Percentiles rank a stretch among this genome's conserved stretches.
Evolutionary conservation across 2,329 filamentous ascomycete genomes (phyloP).

Genomic region (Scortechinia acanthostroma): DNA sequence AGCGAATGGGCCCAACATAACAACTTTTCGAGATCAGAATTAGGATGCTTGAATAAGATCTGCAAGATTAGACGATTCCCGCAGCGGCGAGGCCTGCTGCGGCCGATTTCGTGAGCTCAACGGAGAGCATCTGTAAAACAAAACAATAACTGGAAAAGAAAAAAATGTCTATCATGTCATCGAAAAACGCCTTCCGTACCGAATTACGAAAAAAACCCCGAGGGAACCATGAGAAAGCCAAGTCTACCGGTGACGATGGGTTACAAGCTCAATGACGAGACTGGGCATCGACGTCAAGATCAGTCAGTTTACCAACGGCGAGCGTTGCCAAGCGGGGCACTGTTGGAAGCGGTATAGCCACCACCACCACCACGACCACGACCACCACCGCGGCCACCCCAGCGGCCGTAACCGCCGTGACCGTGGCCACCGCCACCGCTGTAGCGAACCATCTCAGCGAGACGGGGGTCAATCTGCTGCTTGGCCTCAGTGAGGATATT

Average conservation of each 20-base stretch:
- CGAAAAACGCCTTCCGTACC: slow-evolving; percentile 1
- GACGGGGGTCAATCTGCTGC: slow-evolving; percentile 92
- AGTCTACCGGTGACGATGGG: not conserved
- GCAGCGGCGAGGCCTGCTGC: too few species aligned
- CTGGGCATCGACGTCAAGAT: too few species aligned
- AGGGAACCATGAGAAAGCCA: not conserved
- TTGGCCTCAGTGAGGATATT: slow-evolving; percentile 90
- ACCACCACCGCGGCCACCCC: slow-evolving; percentile 44
- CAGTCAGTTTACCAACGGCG: not conserved
- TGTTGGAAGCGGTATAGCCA: slow-evolving; percentile 12
- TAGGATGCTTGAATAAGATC: too few species aligned
- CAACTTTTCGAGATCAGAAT: too few species aligned
- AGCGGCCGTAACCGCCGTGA: slow-evolving; percentile 61
- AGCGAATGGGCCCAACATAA: too few species aligned
- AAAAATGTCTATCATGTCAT: not conserved
- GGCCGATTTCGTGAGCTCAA: too few species aligned
- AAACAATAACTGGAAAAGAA: too few species aligned
- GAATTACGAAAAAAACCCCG: not conserved
- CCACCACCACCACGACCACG: slow-evolving; percentile 43
- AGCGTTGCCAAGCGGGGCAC: not conserved
- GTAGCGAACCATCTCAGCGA: slow-evolving; percentile 92
- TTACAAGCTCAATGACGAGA: not conserved
- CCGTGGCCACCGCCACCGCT: slow-evolving; percentile 77
- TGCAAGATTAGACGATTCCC: too few species aligned
- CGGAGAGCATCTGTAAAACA: too few species aligned